These are phyloP conservation scores for Colletotrichum sp. DNA, from an alignment of 2,329 filamentous ascomycete genomes.

Conservation along the genomic window DNA sequence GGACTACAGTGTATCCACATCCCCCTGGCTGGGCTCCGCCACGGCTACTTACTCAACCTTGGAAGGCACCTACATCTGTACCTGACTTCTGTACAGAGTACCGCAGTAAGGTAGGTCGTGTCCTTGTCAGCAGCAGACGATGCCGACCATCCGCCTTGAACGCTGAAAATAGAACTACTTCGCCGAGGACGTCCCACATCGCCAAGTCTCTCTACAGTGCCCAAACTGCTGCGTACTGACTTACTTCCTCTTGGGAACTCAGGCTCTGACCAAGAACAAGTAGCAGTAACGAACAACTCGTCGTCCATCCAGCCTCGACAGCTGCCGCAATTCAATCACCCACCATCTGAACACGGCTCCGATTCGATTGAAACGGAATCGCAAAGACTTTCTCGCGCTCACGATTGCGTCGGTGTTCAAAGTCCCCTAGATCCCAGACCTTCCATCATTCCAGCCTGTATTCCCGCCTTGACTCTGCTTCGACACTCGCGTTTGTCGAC, in stretches of 20 bases:
- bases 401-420: not conserved
- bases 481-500: not conserved
- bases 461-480: not conserved
- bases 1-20: not conserved
- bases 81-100: not conserved
- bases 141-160: not conserved
- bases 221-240: not conserved
- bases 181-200: not conserved
- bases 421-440: not conserved
- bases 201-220: not conserved
- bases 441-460: not conserved
- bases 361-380: not conserved
- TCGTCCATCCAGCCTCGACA: not conserved
- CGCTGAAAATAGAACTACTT: constrained; percentile 4
- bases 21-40: not conserved
- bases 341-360: not conserved
- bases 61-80: too few relatives aligned
- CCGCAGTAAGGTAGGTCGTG: not conserved
- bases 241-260: not conserved
- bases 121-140: not conserved
- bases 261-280: not conserved
- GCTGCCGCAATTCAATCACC: not conserved
- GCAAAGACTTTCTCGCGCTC: not conserved
- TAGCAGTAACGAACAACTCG: not conserved
- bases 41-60: not conserved